Conservation (phyloP, 148 eudicot genomes). For the Cornus controversa region DNA sequence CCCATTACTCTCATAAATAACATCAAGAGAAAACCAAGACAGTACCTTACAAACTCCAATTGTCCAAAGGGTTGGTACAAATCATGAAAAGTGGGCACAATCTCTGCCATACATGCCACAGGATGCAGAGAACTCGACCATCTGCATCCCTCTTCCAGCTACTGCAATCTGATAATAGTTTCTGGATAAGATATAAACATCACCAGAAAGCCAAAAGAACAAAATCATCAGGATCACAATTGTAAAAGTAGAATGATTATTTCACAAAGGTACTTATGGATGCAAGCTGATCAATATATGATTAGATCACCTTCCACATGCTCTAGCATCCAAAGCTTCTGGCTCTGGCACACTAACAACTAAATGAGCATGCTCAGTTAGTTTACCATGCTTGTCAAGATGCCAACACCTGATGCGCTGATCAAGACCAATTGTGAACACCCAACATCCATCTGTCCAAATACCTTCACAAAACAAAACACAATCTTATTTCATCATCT, state of each 20-base stretch:
- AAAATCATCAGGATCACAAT: not conserved
- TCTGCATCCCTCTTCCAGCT: constrained; percentile 95
- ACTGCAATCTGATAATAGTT: constrained; percentile 72
- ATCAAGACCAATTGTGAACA: constrained; percentile 94
- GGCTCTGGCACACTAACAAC: constrained; percentile 94
- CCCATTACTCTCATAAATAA: not conserved
- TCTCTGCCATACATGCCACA: constrained; percentile 21
- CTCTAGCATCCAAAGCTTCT: constrained; percentile 82
- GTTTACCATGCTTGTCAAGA: constrained; percentile 37
- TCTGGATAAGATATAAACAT: constrained; percentile 36
- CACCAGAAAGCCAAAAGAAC: constrained; percentile 9
- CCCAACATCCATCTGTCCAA: constrained; percentile 91
- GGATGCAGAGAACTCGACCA: constrained; percentile 61
- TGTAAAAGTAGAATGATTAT: not conserved
- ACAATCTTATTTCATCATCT: constrained; percentile 4
- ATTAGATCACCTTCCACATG: constrained; percentile 53
- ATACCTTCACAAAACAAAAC: constrained; percentile 55
- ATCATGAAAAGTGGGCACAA: constrained; percentile 7
- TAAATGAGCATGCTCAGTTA: constrained; percentile 57
- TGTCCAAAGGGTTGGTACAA: not conserved
- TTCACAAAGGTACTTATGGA: not conserved
- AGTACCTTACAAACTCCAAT: not conserved
- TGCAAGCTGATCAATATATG: not conserved
- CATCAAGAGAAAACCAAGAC: not conserved
- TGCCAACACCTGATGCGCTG: constrained; percentile 94